Base-by-base conservation (phyloP, 2,329 filamentous ascomycete genomes). In the Trichocomaceae sp. region DNA sequence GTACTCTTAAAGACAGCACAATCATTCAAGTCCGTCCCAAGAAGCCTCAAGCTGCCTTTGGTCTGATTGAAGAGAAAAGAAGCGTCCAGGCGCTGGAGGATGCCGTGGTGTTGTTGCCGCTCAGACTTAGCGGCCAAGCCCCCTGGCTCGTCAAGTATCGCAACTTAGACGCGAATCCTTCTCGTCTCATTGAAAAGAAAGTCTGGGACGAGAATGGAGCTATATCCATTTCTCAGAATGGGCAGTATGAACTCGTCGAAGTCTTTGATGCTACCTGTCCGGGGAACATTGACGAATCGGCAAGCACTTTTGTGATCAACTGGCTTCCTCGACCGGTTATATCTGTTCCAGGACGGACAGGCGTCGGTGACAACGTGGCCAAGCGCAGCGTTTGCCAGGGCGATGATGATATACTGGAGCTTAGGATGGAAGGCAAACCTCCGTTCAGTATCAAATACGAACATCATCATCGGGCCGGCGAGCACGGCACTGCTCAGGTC, bases 331-430 rank as follows among this genome's bases (percentile, higher is more conserved):
- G 91, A 47, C 95, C 93, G 1, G 77, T 84, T 5, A 80, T 86
- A 57, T 82, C 82, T n/a, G 78, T 88, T 12, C 45, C 55, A 15
- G 55, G 55, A 44, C 45, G 52, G 31, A 53, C 55, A 47, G 75
- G 75, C 10, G 71, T 78, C 35, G 75, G 77, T 15, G 76, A 75
- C 8, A 77, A 78, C 33, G 87, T 85, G 66, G 68, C 84, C 62
- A 95, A 95, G 71, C 81, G 84, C 42, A 85, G 91, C 58, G 86
- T 99, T 29, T 99, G 93, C 66, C 91, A 99, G 74, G 92, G 92
- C 29, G 92, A 97, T 58, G 87, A 96, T 64, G 92, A 96, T 69
- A 84, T 85, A 3, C 84, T 96, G 54, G 90, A 96, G 64, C 76
- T 99, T 52, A 80, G 81, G 44, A 80, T 99, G 58, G 82, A 82